phyloP scores from a whole-genome alignment of 2,329 filamentous ascomycete genomes.

The Gyromitra esculenta region DNA sequence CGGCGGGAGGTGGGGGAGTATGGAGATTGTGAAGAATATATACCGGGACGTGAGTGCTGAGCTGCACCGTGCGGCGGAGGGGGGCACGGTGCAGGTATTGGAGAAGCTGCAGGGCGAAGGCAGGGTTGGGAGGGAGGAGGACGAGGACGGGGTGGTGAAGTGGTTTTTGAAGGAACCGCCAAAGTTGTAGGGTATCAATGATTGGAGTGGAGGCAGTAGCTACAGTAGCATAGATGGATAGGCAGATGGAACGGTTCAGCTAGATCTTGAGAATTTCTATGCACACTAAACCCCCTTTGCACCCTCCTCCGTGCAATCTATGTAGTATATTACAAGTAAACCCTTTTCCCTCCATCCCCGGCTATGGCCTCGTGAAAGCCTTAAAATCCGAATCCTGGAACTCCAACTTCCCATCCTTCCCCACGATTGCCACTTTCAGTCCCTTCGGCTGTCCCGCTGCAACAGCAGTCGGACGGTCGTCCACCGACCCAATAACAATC shows the following conservation, averaged over 20 bases:
- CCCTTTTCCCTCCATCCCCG: background rate
- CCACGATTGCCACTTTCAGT: conserved; percentile 68
- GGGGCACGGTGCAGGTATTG: conserved; percentile 80
- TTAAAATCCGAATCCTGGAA: conserved; percentile 71
- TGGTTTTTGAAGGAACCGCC: conserved; percentile 40
- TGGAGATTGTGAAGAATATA: conserved; percentile 87
- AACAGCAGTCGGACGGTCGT: conserved; percentile 55
- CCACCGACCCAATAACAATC: conserved; percentile 59
- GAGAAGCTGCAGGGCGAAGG: conserved; percentile 80
- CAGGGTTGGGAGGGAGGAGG: conserved; percentile 63
- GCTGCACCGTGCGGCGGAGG: conserved; percentile 78
- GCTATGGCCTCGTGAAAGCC: conserved; percentile 61
- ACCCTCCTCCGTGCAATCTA: conserved; percentile 12
- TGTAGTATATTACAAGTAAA: conserved; percentile 29
- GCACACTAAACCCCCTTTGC: background rate
- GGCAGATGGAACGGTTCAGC: too few species aligned
- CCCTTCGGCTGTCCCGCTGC: conserved; percentile 58
- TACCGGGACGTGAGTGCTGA: conserved; percentile 81
- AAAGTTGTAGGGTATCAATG: conserved; percentile 31
- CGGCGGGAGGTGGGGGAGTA: conserved; percentile 61
- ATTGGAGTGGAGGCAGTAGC: background rate
- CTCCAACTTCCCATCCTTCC: conserved; percentile 72
- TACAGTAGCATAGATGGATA: background rate
- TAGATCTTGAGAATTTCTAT: conserved; percentile 5
- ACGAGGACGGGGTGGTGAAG: conserved; percentile 22